Evolutionary conservation across 1,284 basidiomycete species (phyloP), one percentile per base, ranked within the genome.

Genomic region (Flammula alnicola): DNA sequence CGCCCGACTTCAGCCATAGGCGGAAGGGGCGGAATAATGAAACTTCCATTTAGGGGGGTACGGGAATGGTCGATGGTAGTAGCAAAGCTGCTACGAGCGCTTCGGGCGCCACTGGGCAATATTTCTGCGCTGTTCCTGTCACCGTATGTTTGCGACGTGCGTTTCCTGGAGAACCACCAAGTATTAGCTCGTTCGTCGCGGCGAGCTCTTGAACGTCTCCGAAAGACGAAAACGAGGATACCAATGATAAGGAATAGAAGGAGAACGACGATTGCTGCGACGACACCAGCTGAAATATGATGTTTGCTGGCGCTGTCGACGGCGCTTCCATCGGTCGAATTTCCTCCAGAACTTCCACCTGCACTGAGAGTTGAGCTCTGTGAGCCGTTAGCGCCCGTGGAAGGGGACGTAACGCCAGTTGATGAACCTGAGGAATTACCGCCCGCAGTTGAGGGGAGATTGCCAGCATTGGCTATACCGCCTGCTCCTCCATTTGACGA

Each of bases 1-100:
- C 58, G 44, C 23, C 56, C 62, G 23, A 63, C 42, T 60, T 83
- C 78, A 10, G 75, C 76, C 73, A 76, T 77, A 5, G 77, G 74
- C 5, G 80, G 80, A 6, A 75, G 52, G 8, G 68, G 58, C 6
- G 70, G 70, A n/a, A 66, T 57, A 25, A 63, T 30, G 1, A 58
- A 57, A 4, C 57, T 57, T 12, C 55, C 58, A 19, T 58, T 51
- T 14, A 25, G 44, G n/a, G 37, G 33, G 12, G 46, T 9, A 4
- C 31, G 26, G 5, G 55, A 53, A 36, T 67, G 67, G 37, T 73
- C 72, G 40, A 69, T 57, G 2, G 66, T 69, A 3, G 72, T 73
- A 4, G 62, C 71, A 40, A 73, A 74, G 51, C 70, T 71, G 52
- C 68, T 71, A 25, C 70, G 62, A 5, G 56, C 64, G 41, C 59